phyloP scores from a whole-genome alignment of 805 yeast species.

The Lachancea lanzarotensis region DNA sequence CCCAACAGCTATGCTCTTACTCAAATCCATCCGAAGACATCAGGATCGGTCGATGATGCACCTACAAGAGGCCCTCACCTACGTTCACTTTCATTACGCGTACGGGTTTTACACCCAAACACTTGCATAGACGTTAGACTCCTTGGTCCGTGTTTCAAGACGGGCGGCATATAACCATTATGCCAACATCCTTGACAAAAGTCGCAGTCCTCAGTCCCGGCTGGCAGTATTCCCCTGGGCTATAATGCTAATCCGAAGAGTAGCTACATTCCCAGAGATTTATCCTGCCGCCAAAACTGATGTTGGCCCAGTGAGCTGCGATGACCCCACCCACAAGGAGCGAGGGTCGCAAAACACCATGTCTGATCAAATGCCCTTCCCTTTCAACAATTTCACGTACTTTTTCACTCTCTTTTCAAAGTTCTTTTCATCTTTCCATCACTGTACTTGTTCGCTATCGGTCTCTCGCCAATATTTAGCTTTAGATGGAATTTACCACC shows the following conservation, averaged over 20 bases:
- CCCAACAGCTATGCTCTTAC: slow-evolving; percentile 41
- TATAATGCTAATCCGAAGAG: slow-evolving; percentile 30
- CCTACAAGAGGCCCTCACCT: slow-evolving; percentile 32
- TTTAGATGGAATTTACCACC: slow-evolving; percentile 36
- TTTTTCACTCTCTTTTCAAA: slow-evolving; percentile 41
- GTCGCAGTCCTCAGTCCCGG: slow-evolving; percentile 34
- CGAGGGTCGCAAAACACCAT: slow-evolving; percentile 27
- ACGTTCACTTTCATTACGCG: slow-evolving; percentile 38
- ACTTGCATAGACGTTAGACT: slow-evolving; percentile 39
- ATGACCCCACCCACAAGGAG: slow-evolving; percentile 29
- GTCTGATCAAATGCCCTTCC: slow-evolving; percentile 40
- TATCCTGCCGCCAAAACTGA: slow-evolving; percentile 35
- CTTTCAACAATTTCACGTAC: slow-evolving; percentile 42
- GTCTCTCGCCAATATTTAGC: slow-evolving; percentile 43
- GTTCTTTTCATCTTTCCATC: slow-evolving; percentile 42
- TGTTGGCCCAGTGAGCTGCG: slow-evolving; percentile 34
- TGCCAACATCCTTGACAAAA: slow-evolving; percentile 34
- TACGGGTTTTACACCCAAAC: slow-evolving; percentile 38
- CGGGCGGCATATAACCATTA: slow-evolving; percentile 35
- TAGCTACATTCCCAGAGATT: slow-evolving; percentile 33
- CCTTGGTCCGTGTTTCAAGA: slow-evolving; percentile 40
- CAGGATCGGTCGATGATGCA: slow-evolving; percentile 37
- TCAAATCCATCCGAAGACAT: slow-evolving; percentile 37
- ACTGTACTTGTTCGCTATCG: slow-evolving; percentile 44
- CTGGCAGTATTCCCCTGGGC: slow-evolving; percentile 29